These are phyloP conservation scores for Exophiala aquamarina DNA, from an alignment of 2,329 filamentous ascomycete species.

Conservation along the genomic window DNA sequence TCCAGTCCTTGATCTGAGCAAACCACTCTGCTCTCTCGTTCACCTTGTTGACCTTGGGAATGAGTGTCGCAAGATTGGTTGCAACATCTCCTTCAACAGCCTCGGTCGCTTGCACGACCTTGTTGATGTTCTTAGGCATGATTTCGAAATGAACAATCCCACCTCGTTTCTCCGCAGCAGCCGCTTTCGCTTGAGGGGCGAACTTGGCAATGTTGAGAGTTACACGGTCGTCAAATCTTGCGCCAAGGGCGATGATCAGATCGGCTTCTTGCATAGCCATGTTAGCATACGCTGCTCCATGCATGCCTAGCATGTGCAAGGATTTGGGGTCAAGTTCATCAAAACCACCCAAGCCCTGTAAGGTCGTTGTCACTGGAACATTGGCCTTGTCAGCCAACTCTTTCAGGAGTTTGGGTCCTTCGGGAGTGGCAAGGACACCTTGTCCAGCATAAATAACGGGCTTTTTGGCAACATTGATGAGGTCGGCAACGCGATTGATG, in stretches of 20 bases:
- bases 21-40: slow-evolving; percentile 82
- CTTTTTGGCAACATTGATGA: slow-evolving; percentile 89
- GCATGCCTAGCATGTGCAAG: slow-evolving; percentile 98
- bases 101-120: slow-evolving; percentile 94
- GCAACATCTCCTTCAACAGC: slow-evolving; percentile 92
- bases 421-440: slow-evolving; percentile 76
- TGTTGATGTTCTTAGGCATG: slow-evolving; percentile 99
- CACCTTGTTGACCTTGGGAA: slow-evolving; percentile 68
- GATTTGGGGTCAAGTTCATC: slow-evolving; percentile 94
- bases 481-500: slow-evolving; percentile 72
- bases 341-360: slow-evolving; percentile 88
- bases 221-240: slow-evolving; percentile 94
- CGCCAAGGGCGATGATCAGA: slow-evolving; percentile 90
- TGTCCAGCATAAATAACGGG: slow-evolving; percentile 94
- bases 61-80: slow-evolving; percentile 70
- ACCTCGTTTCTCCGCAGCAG: slow-evolving; percentile 79
- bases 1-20: slow-evolving; percentile 84
- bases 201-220: slow-evolving; percentile 81
- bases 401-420: slow-evolving; percentile 76
- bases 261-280: slow-evolving; percentile 97
- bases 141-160: slow-evolving; percentile 98
- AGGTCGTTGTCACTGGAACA: slow-evolving; percentile 93
- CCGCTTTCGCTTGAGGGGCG: slow-evolving; percentile 81
- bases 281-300: slow-evolving; percentile 95
- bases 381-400: slow-evolving; percentile 85